Evolutionary conservation across 2,329 filamentous ascomycete genomes (phyloP), one percentile per base, ranked within the genome.

Genomic region (Aureobasidium leucospermi): DNA sequence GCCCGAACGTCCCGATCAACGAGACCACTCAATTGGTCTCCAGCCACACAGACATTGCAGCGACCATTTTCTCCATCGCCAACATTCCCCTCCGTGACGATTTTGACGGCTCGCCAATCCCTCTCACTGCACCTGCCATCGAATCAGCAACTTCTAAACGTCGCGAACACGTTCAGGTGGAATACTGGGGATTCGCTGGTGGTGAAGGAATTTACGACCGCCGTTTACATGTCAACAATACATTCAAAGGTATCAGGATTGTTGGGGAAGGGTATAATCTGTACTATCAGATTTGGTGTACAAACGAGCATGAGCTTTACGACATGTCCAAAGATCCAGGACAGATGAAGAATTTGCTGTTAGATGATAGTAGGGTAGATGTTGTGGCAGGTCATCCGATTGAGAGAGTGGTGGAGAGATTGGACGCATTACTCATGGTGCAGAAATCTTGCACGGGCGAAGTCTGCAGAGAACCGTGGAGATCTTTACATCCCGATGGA

Each of bases 251-350:
- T 1, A 59, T 71, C 2, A 63, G 69, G 8, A 38, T 70, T 6
- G 61, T 66, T 6, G 68, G 65, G 4, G 38, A 64, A 2, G 64
- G 53, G 8, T 88, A 87, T 66, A 82, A 80, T 65, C 68, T 88
- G 5, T 83, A 84, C 62, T 89, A 89, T 65, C 79, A 83, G 0
- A 83, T 87, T 0, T 89, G 85, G 85, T 89, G 86, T 66, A 86
- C 73, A 13, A 83, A 84, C 55, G 85, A 87, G 66, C 81, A 83
- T 59, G 85, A 89, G 68, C 76, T 87, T 2, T 89, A 88, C 67
- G 79, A 88, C 34, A 57, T 69, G 42, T 36, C 29, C 3, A 36
- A 47, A 3, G 62, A 64, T 39, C 52, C 57, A 3, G 45, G 45
- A 28, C 64, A 66, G 11, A 61, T 66, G 62, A 6, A 56, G 8